Conservation (phyloP, 108 stramenopile genomes). For the Nitzschia putrida region DNA sequence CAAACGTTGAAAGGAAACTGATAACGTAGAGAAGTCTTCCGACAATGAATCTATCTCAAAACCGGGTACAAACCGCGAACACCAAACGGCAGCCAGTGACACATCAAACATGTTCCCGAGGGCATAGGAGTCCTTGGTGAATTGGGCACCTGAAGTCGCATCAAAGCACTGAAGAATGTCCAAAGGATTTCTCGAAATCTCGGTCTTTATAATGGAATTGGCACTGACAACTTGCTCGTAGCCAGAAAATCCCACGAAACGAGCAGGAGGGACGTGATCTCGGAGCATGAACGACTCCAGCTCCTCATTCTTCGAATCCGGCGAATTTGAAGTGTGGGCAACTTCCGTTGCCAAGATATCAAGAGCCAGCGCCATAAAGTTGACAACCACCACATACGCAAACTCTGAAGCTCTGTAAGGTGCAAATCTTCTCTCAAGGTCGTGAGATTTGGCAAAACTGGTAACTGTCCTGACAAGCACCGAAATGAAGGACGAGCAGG, state of each 20-base stretch:
- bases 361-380: conserved; percentile 27
- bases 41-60: neutral
- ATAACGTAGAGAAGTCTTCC: conserved; percentile 1
- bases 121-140: conserved; percentile 13
- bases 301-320: neutral
- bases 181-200: conserved; percentile 1
- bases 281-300: conserved; percentile 4
- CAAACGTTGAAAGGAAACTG: conserved; percentile 14
- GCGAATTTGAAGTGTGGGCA: conserved; percentile 1
- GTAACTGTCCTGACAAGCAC: conserved; percentile 14
- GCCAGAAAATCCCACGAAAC: conserved; percentile 11
- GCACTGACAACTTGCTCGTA: conserved; percentile 7
- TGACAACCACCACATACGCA: conserved; percentile 19
- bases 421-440: conserved; percentile 22
- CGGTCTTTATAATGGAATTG: neutral
- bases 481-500: conserved; percentile 16
- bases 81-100: conserved; percentile 14
- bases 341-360: conserved; percentile 28
- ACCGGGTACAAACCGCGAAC: neutral
- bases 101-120: conserved; percentile 35
- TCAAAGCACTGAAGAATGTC: conserved; percentile 22
- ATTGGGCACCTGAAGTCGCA: conserved; percentile 12
- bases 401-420: conserved; percentile 18
- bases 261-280: conserved; percentile 1
- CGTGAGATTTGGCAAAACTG: conserved; percentile 6